Conservation (phyloP, 1,284 basidiomycete genomes). For the Volvariella volvacea region DNA sequence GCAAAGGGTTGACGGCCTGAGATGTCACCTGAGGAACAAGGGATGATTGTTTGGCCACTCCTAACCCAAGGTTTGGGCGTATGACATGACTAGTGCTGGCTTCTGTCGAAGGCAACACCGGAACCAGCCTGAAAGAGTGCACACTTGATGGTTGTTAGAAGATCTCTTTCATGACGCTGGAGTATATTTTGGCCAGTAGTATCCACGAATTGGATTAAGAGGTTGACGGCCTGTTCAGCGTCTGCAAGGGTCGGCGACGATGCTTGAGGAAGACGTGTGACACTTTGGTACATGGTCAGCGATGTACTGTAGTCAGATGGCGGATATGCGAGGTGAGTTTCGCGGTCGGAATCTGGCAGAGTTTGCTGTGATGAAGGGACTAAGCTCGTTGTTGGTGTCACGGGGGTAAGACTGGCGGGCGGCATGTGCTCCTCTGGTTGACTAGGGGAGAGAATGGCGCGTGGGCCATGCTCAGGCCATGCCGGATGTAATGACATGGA, state of each 20-base stretch:
- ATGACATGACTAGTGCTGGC: constrained; percentile 4
- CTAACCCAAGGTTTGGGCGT: no score
- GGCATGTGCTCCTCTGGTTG: no score
- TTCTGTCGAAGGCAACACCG: constrained; percentile 31
- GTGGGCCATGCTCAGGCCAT: constrained; percentile 12
- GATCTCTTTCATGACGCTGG: constrained; percentile 32
- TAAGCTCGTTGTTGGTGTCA: constrained; percentile 13
- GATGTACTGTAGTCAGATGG: constrained; percentile 3
- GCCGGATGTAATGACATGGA: constrained; percentile 11
- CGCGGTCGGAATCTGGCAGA: not conserved
- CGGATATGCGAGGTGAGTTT: not conserved
- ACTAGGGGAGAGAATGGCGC: constrained; percentile 14
- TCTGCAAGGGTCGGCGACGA: constrained; percentile 33
- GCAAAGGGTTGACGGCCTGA: no score
- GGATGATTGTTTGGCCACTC: no score
- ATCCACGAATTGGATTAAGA: constrained; percentile 44
- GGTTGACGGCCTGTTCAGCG: constrained; percentile 44
- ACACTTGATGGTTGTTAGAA: constrained; percentile 37
- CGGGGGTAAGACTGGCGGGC: no score
- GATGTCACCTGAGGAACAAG: no score
- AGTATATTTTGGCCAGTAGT: constrained; percentile 33
- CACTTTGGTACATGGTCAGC: constrained; percentile 19
- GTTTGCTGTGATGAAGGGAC: constrained; percentile 6
- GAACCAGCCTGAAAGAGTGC: constrained; percentile 39
- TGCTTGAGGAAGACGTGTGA: constrained; percentile 15